Evolutionary conservation across 257 asterid genomes (phyloP).

Genomic region (Lithospermum erythrorhizon): DNA sequence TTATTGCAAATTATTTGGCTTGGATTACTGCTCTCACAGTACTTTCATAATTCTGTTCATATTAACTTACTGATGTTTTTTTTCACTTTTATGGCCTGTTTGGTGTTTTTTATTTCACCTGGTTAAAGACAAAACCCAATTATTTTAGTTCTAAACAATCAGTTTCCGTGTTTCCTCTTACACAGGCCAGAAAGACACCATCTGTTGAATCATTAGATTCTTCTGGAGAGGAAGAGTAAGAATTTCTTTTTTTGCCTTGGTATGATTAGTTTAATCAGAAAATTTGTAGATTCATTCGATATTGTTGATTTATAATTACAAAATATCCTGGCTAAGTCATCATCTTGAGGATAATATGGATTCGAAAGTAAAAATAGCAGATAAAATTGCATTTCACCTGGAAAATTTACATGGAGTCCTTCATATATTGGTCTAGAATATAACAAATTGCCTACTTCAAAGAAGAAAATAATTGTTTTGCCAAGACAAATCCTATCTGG

Average conservation of each 20-base stretch:
- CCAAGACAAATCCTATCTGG: not conserved
- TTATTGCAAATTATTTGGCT: not conserved
- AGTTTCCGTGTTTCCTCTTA: slow-evolving; percentile 8
- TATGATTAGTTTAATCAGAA: not conserved
- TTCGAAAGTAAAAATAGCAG: no score
- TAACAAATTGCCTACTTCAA: not conserved
- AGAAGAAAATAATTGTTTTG: not conserved
- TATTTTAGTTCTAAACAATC: not conserved
- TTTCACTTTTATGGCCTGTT: not conserved
- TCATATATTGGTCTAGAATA: not conserved
- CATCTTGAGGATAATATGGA: no score
- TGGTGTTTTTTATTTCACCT: no score
- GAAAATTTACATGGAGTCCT: not conserved
- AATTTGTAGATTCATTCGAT: not conserved
- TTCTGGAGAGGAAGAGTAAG: slow-evolving; percentile 99
- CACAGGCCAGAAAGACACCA: slow-evolving; percentile 62
- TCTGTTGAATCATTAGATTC: slow-evolving; percentile 68
- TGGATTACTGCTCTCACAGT: not conserved
- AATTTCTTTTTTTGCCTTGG: slow-evolving; percentile 8
- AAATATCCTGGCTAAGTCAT: not conserved
- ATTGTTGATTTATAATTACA: not conserved
- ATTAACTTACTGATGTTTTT: not conserved
- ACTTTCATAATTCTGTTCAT: not conserved
- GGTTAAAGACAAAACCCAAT: no score
- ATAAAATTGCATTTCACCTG: no score